phyloP scores from a whole-genome alignment of 2,329 filamentous ascomycete genomes.

The Tolypocladium endophyticum region DNA sequence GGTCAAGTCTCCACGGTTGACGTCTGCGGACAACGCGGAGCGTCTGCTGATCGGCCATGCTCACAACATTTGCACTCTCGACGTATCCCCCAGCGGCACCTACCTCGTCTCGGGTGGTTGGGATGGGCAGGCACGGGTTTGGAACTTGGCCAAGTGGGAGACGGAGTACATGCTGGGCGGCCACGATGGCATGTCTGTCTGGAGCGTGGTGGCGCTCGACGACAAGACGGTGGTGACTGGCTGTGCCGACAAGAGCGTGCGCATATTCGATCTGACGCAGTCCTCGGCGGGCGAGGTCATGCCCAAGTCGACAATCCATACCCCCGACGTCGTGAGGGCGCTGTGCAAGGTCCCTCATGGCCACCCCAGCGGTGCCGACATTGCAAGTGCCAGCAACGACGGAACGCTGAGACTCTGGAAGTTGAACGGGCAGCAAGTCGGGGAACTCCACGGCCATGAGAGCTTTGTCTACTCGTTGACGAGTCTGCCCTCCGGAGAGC shows the following conservation, averaged over 20 bases:
- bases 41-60: slow-evolving; percentile 77
- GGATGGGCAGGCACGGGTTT: slow-evolving; percentile 81
- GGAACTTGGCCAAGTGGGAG: slow-evolving; percentile 81
- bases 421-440: slow-evolving; percentile 63
- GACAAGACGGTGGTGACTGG: slow-evolving; percentile 76
- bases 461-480: slow-evolving; percentile 88
- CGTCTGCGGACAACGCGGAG: slow-evolving; percentile 67
- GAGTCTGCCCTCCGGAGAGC: slow-evolving; percentile 68
- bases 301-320: slow-evolving; percentile 45
- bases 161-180: slow-evolving; percentile 59
- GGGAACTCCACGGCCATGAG: slow-evolving; percentile 76
- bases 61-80: slow-evolving; percentile 79
- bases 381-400: slow-evolving; percentile 91
- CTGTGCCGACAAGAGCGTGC: slow-evolving; percentile 81
- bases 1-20: slow-evolving; percentile 61
- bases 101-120: slow-evolving; percentile 87
- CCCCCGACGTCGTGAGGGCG: slow-evolving; percentile 78
- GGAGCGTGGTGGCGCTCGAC: slow-evolving; percentile 82
- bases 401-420: slow-evolving; percentile 83
- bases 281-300: slow-evolving; percentile 45
- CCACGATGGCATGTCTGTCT: slow-evolving; percentile 68
- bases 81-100: slow-evolving; percentile 60
- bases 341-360: slow-evolving; percentile 67
- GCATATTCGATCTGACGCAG: slow-evolving; percentile 65
- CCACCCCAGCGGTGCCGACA: slow-evolving; percentile 76